Evolutionary conservation across 306 rosid species (phyloP).

Genomic region (Fragaria iinumae): DNA sequence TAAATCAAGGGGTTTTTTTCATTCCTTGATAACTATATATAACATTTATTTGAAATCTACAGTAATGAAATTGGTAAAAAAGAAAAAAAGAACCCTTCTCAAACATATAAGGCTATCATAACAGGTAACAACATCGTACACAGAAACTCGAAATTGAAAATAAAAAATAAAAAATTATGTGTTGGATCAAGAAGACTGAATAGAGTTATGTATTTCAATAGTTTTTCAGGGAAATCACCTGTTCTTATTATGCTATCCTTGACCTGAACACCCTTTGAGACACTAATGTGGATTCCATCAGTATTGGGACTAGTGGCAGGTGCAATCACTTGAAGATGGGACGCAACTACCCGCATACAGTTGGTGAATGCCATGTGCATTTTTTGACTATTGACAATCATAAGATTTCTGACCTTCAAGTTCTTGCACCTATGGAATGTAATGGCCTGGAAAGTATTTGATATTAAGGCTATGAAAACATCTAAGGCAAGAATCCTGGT

Average conservation of each 20-base stretch:
- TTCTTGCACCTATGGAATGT: constrained; percentile 78
- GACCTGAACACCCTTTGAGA: constrained; percentile 52
- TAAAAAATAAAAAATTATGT: too few relatives aligned
- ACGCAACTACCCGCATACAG: constrained; percentile 64
- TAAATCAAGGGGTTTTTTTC: not conserved
- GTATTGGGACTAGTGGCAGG: constrained; percentile 85
- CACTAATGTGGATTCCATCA: constrained; percentile 90
- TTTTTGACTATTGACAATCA: constrained; percentile 71
- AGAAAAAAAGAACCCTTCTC: not conserved
- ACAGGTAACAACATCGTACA: too few relatives aligned
- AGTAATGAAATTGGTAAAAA: not conserved
- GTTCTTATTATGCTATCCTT: constrained; percentile 58
- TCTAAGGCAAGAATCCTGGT: not conserved
- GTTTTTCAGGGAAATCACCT: constrained; percentile 39
- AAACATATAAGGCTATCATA: not conserved
- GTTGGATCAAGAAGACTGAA: not conserved
- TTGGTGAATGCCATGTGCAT: constrained; percentile 72
- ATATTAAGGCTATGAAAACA: constrained; percentile 19
- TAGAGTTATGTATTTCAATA: not conserved
- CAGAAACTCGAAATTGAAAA: too few relatives aligned
- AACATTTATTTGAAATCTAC: not conserved
- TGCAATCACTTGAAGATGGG: constrained; percentile 61
- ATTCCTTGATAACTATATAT: not conserved
- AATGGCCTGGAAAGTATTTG: constrained; percentile 61
- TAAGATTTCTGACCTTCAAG: constrained; percentile 51